A percentile compares a stretch with the other conserved stretches of the same genome.
Conservation (phyloP, 805 yeast genomes). For the Ascoidea asiatica region DNA sequence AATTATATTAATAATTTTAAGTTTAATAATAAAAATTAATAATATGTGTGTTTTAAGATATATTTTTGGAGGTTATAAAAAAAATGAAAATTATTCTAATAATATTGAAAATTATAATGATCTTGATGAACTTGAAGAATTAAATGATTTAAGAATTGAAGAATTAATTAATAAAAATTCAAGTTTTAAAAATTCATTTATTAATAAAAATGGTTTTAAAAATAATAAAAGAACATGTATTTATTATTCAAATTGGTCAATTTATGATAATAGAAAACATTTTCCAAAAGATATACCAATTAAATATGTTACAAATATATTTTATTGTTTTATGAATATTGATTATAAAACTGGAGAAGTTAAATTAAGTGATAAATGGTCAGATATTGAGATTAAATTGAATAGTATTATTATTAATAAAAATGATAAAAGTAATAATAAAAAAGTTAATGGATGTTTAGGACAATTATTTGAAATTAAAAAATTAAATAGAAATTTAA, state of each 20-base stretch:
- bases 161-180: not conserved
- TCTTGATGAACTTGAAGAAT: not conserved
- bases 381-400: constrained; percentile 34
- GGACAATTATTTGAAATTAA: constrained; percentile 37
- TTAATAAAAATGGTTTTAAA: not conserved
- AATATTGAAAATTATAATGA: too few species aligned
- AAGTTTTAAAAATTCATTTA: not conserved
- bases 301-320: constrained; percentile 45
- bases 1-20: not conserved
- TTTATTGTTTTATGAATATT: constrained; percentile 65
- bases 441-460: constrained; percentile 29
- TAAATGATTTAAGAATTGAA: not conserved
- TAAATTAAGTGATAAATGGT: constrained; percentile 45
- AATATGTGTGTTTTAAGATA: not conserved
- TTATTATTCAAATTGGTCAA: constrained; percentile 53
- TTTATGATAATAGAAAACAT: constrained; percentile 45
- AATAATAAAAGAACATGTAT: constrained; percentile 16
- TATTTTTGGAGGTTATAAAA: too few species aligned
- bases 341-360: constrained; percentile 40
- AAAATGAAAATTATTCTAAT: too few species aligned
- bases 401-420: constrained; percentile 1
- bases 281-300: constrained; percentile 51
- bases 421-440: constrained; percentile 2
- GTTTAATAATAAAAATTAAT: not conserved
- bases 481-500: constrained; percentile 25